A percentile compares a stretch with the other conserved stretches of the same genome.
These are phyloP conservation scores for Zoysia matrella DNA, from an alignment of 202 grass and related monocot genomes.

Conservation along the genomic window DNA sequence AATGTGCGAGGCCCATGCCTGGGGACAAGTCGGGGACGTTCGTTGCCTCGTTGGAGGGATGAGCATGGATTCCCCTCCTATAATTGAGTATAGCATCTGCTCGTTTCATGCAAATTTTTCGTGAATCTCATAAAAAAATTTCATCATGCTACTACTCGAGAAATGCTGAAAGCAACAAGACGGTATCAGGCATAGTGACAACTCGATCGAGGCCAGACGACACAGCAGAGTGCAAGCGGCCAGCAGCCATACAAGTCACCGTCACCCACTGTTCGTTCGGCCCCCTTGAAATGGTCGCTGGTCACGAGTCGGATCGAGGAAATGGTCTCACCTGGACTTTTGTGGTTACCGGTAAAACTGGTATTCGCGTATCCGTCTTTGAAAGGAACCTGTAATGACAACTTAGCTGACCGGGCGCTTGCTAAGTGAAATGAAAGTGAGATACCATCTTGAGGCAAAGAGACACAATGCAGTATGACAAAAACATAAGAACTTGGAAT, in stretches of 20 bases:
- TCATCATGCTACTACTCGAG: too few relatives aligned
- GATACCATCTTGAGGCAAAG: not conserved
- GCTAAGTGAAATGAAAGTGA: too few relatives aligned
- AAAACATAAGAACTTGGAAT: not conserved
- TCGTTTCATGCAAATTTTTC: not conserved
- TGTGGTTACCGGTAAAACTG: not conserved
- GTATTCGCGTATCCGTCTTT: not conserved
- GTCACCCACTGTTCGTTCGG: not conserved
- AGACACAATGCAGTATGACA: not conserved
- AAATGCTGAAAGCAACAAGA: constrained; percentile 2
- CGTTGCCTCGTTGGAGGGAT: too few relatives aligned
- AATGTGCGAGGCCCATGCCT: too few relatives aligned
- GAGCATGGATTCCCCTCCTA: too few relatives aligned
- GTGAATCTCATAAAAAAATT: not conserved
- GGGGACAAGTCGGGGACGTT: too few relatives aligned
- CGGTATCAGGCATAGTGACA: not conserved
- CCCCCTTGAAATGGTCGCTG: constrained; percentile 37
- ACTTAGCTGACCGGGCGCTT: constrained; percentile 19
- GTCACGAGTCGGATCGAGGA: constrained; percentile 1
- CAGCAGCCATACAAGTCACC: too few relatives aligned
- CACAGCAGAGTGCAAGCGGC: constrained; percentile 3
- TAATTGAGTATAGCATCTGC: not conserved
- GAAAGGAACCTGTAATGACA: constrained; percentile 18
- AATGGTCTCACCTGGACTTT: constrained; percentile 24
- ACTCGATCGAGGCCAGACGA: not conserved